phyloP scores from a whole-genome alignment of 225 moss, liverwort and hornwort genomes.

The Climacium dendroides region DNA sequence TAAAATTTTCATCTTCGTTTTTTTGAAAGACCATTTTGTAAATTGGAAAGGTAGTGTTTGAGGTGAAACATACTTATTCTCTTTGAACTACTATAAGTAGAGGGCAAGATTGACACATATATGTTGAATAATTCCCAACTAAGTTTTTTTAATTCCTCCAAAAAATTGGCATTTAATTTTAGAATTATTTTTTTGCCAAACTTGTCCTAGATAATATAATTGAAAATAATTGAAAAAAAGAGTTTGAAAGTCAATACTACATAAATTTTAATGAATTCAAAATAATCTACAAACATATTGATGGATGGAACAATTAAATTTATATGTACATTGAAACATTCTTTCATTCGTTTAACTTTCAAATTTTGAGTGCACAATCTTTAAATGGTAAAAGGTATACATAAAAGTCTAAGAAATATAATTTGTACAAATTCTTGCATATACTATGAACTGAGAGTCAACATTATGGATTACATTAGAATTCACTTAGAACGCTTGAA shows the following conservation, averaged over 20 bases:
- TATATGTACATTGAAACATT: background rate
- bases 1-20: background rate
- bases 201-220: accelerated
- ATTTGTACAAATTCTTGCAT: background rate
- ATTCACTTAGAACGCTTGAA: too few relatives aligned
- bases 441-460: accelerated
- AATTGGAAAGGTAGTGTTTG: background rate
- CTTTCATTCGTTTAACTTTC: background rate
- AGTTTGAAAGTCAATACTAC: background rate
- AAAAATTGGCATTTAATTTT: background rate
- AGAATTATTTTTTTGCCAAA: background rate
- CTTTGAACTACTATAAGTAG: accelerated
- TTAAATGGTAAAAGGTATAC: background rate
- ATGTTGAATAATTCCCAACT: background rate
- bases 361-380: background rate
- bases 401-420: background rate
- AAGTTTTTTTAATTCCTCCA: accelerated
- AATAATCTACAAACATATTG: background rate
- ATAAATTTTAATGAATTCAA: background rate
- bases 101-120: background rate
- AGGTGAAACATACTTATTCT: accelerated
- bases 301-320: background rate
- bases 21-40: background rate
- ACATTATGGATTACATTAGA: background rate
- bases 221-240: background rate